phyloP scores from a whole-genome alignment of 2,329 filamentous ascomycete genomes.

The Cladosporium cucumerinum region DNA sequence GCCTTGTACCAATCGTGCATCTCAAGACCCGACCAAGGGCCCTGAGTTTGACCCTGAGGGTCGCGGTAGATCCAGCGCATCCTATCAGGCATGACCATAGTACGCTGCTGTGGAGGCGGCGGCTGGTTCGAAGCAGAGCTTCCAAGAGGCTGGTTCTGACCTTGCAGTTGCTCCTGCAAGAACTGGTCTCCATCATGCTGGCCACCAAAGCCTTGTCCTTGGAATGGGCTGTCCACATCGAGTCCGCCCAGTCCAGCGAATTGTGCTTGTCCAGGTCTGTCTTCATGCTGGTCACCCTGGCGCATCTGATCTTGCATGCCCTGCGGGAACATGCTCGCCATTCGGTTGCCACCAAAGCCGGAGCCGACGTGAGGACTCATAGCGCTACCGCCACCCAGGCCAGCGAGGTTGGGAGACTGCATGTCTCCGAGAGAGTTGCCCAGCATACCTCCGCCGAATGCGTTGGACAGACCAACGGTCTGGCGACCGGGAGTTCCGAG shows the following conservation, averaged over 20 bases:
- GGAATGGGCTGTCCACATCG: slow-evolving; percentile 18
- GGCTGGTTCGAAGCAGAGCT: slow-evolving; percentile 63
- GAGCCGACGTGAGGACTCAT: slow-evolving; percentile 52
- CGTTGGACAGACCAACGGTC: slow-evolving; percentile 47
- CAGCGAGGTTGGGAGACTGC: slow-evolving; percentile 69
- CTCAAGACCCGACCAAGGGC: slow-evolving; percentile 91
- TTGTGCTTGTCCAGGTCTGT: slow-evolving; percentile 36
- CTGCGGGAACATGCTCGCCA: slow-evolving; percentile 75
- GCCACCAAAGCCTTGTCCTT: slow-evolving; percentile 19
- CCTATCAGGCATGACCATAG: slow-evolving; percentile 98
- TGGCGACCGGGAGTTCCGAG: slow-evolving; percentile 71
- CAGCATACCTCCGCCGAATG: slow-evolving; percentile 56
- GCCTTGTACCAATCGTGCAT: slow-evolving; percentile 99
- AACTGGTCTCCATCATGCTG: slow-evolving; percentile 22
- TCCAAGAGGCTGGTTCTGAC: slow-evolving; percentile 34
- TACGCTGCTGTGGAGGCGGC: slow-evolving; percentile 67
- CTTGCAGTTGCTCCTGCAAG: neutral
- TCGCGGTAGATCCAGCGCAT: slow-evolving; percentile 99
- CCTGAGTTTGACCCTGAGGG: slow-evolving; percentile 86
- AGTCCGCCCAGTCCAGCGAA: slow-evolving; percentile 28
- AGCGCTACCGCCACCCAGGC: slow-evolving; percentile 55
- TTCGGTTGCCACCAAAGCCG: slow-evolving; percentile 45
- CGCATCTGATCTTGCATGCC: slow-evolving; percentile 93
- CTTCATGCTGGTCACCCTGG: slow-evolving; percentile 55
- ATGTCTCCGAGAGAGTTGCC: slow-evolving; percentile 68